phyloP scores from a whole-genome alignment of 345 rosid species.

The Bruguiera sexangula region DNA sequence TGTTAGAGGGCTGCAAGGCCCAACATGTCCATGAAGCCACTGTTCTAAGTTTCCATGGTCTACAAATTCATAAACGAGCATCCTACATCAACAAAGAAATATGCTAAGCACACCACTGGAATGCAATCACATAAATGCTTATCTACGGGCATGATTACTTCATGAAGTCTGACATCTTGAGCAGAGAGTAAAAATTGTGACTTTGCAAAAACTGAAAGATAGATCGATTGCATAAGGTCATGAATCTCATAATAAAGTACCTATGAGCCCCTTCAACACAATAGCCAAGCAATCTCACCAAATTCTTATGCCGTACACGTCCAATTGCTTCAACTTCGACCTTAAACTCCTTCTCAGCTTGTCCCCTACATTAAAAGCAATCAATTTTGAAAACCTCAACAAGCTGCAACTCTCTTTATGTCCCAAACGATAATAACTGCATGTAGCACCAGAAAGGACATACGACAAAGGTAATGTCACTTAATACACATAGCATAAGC shows the following conservation, averaged over 20 bases:
- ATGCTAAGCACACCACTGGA: not conserved
- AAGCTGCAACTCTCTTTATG: constrained; percentile 1
- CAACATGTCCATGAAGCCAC: constrained; percentile 36
- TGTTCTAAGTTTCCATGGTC: constrained; percentile 53
- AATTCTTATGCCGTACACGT: constrained; percentile 84
- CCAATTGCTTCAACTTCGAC: constrained; percentile 97
- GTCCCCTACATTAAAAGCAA: constrained; percentile 53
- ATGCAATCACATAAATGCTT: not conserved
- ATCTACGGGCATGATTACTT: not conserved
- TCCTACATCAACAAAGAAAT: constrained; percentile 36
- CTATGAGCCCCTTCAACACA: constrained; percentile 98
- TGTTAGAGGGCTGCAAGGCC: constrained; percentile 28
- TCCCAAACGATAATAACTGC: not conserved
- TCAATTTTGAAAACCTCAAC: constrained; percentile 1
- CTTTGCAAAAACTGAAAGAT: not conserved
- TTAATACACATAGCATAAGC: no score
- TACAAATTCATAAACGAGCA: constrained; percentile 86
- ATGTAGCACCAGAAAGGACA: not conserved
- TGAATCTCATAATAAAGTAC: constrained; percentile 30
- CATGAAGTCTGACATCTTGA: no score
- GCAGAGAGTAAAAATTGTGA: not conserved
- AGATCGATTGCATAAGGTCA: not conserved
- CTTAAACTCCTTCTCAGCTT: constrained; percentile 88
- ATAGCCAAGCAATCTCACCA: constrained; percentile 85
- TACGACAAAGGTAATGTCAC: not conserved